Conservation (phyloP, 2,329 filamentous ascomycete genomes). For the Myriosclerotinia duriaeana region DNA sequence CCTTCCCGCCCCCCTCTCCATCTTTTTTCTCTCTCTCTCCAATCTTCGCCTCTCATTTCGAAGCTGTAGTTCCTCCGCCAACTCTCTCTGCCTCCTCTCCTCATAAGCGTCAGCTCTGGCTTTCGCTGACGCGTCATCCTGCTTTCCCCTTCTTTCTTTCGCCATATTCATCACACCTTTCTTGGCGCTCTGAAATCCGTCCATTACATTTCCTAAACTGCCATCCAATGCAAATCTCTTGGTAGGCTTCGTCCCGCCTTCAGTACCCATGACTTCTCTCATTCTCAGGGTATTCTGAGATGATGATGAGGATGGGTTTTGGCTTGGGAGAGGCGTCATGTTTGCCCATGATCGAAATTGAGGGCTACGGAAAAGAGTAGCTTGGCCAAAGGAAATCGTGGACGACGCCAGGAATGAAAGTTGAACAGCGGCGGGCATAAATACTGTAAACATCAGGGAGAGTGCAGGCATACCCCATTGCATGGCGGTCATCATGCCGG, state of each 20-base stretch:
- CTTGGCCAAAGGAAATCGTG: slow-evolving; percentile 46
- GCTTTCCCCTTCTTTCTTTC: slow-evolving; percentile 16
- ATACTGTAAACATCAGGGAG: slow-evolving; percentile 52
- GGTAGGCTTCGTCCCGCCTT: not conserved
- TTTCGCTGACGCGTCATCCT: slow-evolving; percentile 3
- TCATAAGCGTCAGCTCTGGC: slow-evolving; percentile 16
- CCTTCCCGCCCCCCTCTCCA: not conserved
- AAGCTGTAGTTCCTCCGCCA: not conserved
- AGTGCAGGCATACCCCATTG: slow-evolving; percentile 53
- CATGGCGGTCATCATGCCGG: slow-evolving; percentile 44
- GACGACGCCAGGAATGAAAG: slow-evolving; percentile 58
- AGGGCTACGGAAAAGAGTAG: slow-evolving; percentile 46
- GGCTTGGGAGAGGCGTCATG: slow-evolving; percentile 39
- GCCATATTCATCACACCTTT: not conserved
- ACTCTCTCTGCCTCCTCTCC: slow-evolving; percentile 4
- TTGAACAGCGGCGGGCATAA: slow-evolving; percentile 53
- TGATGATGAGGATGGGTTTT: not conserved
- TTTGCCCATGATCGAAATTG: slow-evolving; percentile 44
- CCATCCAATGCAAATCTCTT: slow-evolving; percentile 16
- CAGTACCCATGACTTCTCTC: not conserved
- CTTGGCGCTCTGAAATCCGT: slow-evolving; percentile 11
- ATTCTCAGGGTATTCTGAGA: not conserved
- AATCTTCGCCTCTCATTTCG: slow-evolving; percentile 1
- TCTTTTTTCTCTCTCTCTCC: slow-evolving; percentile 15
- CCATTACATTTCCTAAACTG: slow-evolving; percentile 14